Evolutionary conservation across 2,329 filamentous ascomycete genomes (phyloP), one percentile per base, ranked within the genome.

Genomic region (Sclerotinia borealis): DNA sequence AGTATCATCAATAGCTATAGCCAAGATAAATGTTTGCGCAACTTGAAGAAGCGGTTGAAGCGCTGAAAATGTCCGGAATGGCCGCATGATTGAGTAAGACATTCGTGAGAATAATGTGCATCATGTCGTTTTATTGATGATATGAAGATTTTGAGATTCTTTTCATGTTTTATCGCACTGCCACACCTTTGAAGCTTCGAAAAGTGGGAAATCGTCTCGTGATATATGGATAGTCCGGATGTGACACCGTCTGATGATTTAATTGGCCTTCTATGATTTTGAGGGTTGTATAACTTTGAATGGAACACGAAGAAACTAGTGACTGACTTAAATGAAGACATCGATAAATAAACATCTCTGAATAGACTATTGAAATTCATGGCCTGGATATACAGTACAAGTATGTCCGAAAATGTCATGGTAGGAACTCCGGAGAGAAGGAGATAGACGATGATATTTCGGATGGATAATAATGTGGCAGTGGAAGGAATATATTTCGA

Each of bases 21-120:
- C 60, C 39, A 62, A 62, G 60, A 56, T 31, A 31, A 22, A n/a
- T 61, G 3, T 45, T 45, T 37, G 25, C 52, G 13, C 39, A 25
- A 34, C 27, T 17, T 27, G 34, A 34, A 41, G 22, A 37, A 49
- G 56, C 39, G 48, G 11, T 56, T 19, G 36, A 49, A 59, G 43
- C n/a, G 43, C 22, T 59, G 56, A 39, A 49, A 29, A 47, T 22
- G 50, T 22, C 50, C 59, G 50, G 59, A 36, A 47, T 55, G 59
- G 8, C 50, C 50, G 60, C 60, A 58, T 62, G 60, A 49, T 62
- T 25, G 31, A 62, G 50, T 62, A 62, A 62, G 60, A 62, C 60
- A 62, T 48, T 29, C 17, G 8, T 31, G 39, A 37, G n/a, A 56
- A 48, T 47, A 27, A 60, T 51, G 45, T 22, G 36, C 45, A 50